Percentiles rank a stretch among this genome's conserved stretches.
Conservation (phyloP, 164 flowering plant species). For the Dillenia suffruticosa region DNA sequence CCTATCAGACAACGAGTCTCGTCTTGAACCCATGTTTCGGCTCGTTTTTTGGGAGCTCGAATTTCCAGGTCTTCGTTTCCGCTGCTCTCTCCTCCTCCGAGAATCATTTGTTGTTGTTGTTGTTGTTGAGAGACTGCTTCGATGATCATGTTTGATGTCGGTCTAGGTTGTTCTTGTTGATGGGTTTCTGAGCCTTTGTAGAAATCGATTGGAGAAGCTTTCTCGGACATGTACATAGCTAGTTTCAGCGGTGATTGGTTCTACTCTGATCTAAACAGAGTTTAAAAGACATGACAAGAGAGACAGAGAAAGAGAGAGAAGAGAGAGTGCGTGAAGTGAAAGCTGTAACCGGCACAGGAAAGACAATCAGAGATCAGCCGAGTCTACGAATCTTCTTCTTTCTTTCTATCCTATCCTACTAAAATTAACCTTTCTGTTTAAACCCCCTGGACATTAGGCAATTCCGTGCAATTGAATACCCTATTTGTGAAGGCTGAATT, state of each 20-base stretch:
- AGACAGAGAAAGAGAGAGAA: background rate
- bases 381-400: background rate
- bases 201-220: conserved; percentile 56
- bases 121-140: conserved; percentile 41
- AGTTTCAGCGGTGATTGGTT: background rate
- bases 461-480: too few species aligned
- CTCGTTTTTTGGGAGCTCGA: conserved; percentile 78
- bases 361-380: background rate
- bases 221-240: conserved; percentile 56
- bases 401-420: background rate
- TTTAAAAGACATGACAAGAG: background rate
- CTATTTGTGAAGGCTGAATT: too few species aligned
- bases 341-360: background rate
- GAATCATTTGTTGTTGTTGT: conserved; percentile 41
- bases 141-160: conserved; percentile 47
- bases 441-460: too few species aligned
- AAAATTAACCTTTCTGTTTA: too few species aligned
- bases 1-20: conserved; percentile 65
- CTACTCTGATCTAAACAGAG: background rate
- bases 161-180: conserved; percentile 1
- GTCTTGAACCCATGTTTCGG: conserved; percentile 93
- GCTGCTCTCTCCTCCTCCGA: conserved; percentile 35
- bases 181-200: conserved; percentile 41
- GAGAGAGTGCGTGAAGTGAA: background rate
- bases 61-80: conserved; percentile 63